Evolutionary conservation across 805 yeast species (phyloP).

Genomic region (Candida saitoana): DNA sequence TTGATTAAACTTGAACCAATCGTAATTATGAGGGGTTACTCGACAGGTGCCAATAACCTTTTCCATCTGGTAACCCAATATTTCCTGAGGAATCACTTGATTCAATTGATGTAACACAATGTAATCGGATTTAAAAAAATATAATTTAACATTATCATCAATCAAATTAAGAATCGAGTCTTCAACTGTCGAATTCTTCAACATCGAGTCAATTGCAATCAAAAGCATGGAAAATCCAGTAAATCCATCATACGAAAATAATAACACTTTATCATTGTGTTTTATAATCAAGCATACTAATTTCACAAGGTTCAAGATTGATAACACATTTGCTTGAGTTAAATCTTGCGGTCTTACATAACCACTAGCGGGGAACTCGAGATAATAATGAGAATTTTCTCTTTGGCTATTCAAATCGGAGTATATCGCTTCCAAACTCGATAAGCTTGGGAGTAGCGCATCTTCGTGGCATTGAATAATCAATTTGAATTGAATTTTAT

Average conservation of each 20-base stretch:
- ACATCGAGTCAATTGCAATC: constrained; percentile 12
- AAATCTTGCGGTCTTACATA: constrained; percentile 17
- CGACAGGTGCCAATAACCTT: too few species aligned
- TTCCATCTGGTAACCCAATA: background rate
- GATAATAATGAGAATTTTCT: constrained; percentile 11
- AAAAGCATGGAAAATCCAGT: constrained; percentile 30
- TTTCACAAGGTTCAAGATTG: constrained; percentile 27
- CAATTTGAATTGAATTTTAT: constrained; percentile 40
- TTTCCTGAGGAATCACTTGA: constrained; percentile 14
- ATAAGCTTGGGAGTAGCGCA: constrained; percentile 45
- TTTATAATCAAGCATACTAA: constrained; percentile 20
- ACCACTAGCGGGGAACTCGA: constrained; percentile 35
- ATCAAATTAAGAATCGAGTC: constrained; percentile 20
- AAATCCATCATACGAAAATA: constrained; percentile 36
- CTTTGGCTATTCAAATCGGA: background rate
- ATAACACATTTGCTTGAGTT: constrained; percentile 21
- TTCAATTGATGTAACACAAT: constrained; percentile 27
- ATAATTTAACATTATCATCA: constrained; percentile 18
- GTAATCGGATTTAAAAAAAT: constrained; percentile 27
- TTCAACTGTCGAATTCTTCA: constrained; percentile 15
- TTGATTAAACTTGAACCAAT: constrained; percentile 29
- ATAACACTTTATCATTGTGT: constrained; percentile 20
- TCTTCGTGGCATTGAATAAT: constrained; percentile 58
- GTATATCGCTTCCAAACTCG: constrained; percentile 22
- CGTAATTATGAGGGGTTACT: constrained; percentile 10